A percentile compares a stretch with the other conserved stretches of the same genome.
These are phyloP conservation scores for Pelargonium australe DNA, from an alignment of 441 rosid genomes.

Conservation along the genomic window DNA sequence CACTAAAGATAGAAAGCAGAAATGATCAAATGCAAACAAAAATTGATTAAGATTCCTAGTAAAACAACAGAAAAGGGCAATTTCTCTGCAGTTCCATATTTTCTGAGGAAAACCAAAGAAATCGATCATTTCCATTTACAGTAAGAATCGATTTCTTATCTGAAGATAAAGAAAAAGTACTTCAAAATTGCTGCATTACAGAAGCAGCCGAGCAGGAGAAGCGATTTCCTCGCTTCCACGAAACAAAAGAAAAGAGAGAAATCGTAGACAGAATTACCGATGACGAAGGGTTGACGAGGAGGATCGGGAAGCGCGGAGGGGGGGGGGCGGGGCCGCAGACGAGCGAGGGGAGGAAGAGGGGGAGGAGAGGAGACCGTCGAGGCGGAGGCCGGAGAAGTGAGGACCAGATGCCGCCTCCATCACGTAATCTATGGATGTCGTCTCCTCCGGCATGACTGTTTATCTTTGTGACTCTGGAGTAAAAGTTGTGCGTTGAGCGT, in stretches of 20 bases:
- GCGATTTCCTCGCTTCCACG: not conserved
- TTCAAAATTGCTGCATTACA: too few species aligned
- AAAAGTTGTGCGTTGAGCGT: too few species aligned
- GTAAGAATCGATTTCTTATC: too few species aligned
- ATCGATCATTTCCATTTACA: too few species aligned
- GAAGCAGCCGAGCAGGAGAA: not conserved
- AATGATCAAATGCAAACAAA: too few species aligned
- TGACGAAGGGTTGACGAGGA: slow-evolving; percentile 73
- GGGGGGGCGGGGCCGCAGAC: slow-evolving; percentile 34
- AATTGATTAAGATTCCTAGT: too few species aligned
- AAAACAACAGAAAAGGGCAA: not conserved
- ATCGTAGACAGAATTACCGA: slow-evolving; percentile 37
- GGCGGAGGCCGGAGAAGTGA: slow-evolving; percentile 94
- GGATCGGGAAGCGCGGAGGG: slow-evolving; percentile 28
- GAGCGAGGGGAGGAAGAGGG: slow-evolving; percentile 42
- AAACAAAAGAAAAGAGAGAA: not conserved
- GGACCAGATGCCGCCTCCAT: slow-evolving; percentile 98
- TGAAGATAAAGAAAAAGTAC: too few species aligned
- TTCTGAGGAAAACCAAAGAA: not conserved
- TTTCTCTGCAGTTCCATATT: not conserved
- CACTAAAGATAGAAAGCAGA: not conserved
- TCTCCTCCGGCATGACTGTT: slow-evolving; percentile 42
- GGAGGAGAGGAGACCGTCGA: slow-evolving; percentile 36
- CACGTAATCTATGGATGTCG: slow-evolving; percentile 63
- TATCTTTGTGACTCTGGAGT: too few species aligned